These are phyloP conservation scores for Paraconiothyrium brasiliense DNA, from an alignment of 2,329 filamentous ascomycete species.

Conservation along the genomic window DNA sequence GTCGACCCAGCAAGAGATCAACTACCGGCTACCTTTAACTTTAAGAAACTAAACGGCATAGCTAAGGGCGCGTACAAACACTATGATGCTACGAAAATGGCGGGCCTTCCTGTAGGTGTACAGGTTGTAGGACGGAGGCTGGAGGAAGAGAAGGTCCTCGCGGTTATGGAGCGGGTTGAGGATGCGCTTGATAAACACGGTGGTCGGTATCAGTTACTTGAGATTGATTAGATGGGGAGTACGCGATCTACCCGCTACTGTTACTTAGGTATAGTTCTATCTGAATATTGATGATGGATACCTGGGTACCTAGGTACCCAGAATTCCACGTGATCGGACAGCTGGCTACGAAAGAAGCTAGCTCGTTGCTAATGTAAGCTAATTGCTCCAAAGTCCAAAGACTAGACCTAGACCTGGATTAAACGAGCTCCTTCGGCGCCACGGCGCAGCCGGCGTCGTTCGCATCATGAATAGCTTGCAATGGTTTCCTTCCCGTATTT, in stretches of 20 bases:
- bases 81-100: constrained; percentile 85
- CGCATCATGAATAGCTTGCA: constrained; percentile 4
- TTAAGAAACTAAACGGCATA: constrained; percentile 77
- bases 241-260: too few relatives aligned
- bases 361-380: background rate
- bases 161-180: constrained; percentile 81
- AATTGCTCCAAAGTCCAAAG: background rate
- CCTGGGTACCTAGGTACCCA: background rate
- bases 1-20: constrained; percentile 76
- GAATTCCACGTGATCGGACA: background rate
- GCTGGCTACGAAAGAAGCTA: background rate
- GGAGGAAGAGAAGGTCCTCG: constrained; percentile 88
- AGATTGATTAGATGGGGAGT: constrained; percentile 48
- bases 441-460: background rate
- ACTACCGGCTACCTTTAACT: constrained; percentile 68
- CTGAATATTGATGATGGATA: too few relatives aligned
- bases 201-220: constrained; percentile 60
- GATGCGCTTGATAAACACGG: constrained; percentile 70
- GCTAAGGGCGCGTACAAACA: constrained; percentile 84
- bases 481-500: background rate
- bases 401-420: constrained; percentile 6
- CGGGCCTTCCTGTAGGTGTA: constrained; percentile 85
- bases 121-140: constrained; percentile 82
- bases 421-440: constrained; percentile 11
- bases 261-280: too few relatives aligned